Percentiles rank a stretch among this genome's conserved stretches.
phyloP scores from a whole-genome alignment of 805 yeast genomes.

The Spathaspora sp. region DNA sequence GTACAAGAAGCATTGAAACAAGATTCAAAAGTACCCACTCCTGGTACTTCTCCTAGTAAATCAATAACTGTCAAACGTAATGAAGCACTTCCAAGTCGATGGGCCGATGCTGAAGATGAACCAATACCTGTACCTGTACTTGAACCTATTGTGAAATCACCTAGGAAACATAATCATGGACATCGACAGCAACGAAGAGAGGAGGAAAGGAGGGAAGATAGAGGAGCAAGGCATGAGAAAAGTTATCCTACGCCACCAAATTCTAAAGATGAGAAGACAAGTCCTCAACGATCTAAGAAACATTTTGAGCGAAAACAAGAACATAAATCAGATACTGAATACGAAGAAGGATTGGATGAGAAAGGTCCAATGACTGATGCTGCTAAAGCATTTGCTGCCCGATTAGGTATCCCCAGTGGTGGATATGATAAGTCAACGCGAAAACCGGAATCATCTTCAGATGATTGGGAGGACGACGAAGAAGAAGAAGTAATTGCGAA shows the following conservation, averaged over 20 bases:
- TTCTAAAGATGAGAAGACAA: background rate
- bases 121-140: constrained; percentile 2
- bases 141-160: background rate
- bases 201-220: background rate
- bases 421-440: background rate
- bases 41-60: background rate
- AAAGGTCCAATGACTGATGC: constrained; percentile 27
- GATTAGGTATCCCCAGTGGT: constrained; percentile 17
- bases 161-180: background rate
- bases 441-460: background rate
- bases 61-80: constrained; percentile 11
- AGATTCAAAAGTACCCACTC: constrained; percentile 10
- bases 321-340: background rate
- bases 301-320: constrained; percentile 1
- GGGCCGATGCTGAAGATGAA: constrained; percentile 22
- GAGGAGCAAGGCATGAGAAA: background rate
- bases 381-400: constrained; percentile 28
- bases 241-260: constrained; percentile 4
- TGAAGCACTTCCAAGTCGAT: constrained; percentile 24
- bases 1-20: constrained; percentile 22
- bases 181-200: background rate
- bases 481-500: background rate
- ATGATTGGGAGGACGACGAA: background rate
- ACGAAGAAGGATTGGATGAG: constrained; percentile 11
- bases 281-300: too few relatives aligned